Conservation (phyloP, 2,329 filamentous ascomycete genomes). For the Nemania sp. region DNA sequence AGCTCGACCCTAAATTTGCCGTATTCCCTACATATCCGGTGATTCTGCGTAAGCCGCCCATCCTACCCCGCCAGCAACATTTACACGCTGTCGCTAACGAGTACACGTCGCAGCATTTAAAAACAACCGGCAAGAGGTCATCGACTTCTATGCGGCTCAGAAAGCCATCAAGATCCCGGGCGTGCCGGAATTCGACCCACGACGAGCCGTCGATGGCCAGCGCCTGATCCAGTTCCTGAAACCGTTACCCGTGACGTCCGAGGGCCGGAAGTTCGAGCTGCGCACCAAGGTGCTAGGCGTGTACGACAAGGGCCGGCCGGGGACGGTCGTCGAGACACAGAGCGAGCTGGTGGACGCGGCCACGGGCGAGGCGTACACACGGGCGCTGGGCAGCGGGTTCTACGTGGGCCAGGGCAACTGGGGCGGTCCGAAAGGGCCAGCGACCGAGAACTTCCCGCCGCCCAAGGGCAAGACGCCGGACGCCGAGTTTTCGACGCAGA, state of each 20-base stretch:
- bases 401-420: constrained; percentile 79
- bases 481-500: constrained; percentile 69
- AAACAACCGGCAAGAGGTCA: constrained; percentile 71
- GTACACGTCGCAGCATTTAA: constrained; percentile 68
- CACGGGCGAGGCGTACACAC: constrained; percentile 70
- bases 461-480: constrained; percentile 74
- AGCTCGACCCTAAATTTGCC: constrained; percentile 82
- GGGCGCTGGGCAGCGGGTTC: constrained; percentile 72
- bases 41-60: constrained; percentile 73
- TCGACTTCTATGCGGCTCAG: constrained; percentile 80
- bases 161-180: constrained; percentile 69
- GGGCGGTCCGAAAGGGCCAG: constrained; percentile 88
- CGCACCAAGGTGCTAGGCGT: constrained; percentile 79
- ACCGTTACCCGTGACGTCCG: constrained; percentile 71
- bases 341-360: constrained; percentile 72
- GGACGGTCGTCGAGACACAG: constrained; percentile 80
- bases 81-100: no score
- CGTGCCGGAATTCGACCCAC: constrained; percentile 75
- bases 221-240: constrained; percentile 78
- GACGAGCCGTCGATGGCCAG: constrained; percentile 80
- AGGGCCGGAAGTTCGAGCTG: constrained; percentile 73
- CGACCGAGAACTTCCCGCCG: constrained; percentile 76
- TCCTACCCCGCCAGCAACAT: not conserved
- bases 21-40: constrained; percentile 89
- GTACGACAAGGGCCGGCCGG: constrained; percentile 86